phyloP scores from a whole-genome alignment of 2,329 filamentous ascomycete genomes.

The Rutstroemia sp. region DNA sequence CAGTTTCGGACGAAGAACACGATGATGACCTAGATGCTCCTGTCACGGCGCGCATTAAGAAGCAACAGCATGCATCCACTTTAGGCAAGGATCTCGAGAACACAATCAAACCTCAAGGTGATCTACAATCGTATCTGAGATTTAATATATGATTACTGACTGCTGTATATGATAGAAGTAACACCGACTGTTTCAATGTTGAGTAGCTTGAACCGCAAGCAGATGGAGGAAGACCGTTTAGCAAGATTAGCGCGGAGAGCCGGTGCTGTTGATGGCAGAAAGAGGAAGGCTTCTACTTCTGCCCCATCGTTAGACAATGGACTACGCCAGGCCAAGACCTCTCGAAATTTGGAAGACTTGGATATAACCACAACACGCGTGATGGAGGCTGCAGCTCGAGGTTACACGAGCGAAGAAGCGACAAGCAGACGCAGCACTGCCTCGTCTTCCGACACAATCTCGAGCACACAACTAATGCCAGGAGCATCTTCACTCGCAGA shows the following conservation, averaged over 20 bases:
- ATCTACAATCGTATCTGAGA: not conserved
- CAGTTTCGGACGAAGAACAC: constrained; percentile 27
- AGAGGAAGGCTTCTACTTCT: constrained; percentile 30
- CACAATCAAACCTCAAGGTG: not conserved
- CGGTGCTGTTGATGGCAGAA: constrained; percentile 33
- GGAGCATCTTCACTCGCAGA: not conserved
- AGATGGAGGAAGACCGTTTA: constrained; percentile 80
- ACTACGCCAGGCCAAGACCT: constrained; percentile 7
- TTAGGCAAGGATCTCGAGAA: not conserved
- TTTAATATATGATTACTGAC: not conserved
- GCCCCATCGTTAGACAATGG: constrained; percentile 3
- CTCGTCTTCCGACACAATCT: not conserved
- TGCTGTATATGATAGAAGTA: not conserved
- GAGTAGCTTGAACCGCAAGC: constrained; percentile 53
- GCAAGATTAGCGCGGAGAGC: constrained; percentile 42
- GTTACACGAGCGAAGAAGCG: not conserved
- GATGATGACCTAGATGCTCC: constrained; percentile 28
- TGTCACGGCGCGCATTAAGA: constrained; percentile 6
- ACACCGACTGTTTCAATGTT: not conserved
- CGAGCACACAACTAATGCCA: not conserved
- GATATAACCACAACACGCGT: not conserved
- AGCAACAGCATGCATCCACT: not conserved
- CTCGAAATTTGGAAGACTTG: not conserved
- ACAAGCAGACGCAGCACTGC: not conserved
- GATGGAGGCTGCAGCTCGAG: not conserved